Evolutionary conservation across 2,329 filamentous ascomycete genomes (phyloP).

Genomic region (Penicillium sp.): DNA sequence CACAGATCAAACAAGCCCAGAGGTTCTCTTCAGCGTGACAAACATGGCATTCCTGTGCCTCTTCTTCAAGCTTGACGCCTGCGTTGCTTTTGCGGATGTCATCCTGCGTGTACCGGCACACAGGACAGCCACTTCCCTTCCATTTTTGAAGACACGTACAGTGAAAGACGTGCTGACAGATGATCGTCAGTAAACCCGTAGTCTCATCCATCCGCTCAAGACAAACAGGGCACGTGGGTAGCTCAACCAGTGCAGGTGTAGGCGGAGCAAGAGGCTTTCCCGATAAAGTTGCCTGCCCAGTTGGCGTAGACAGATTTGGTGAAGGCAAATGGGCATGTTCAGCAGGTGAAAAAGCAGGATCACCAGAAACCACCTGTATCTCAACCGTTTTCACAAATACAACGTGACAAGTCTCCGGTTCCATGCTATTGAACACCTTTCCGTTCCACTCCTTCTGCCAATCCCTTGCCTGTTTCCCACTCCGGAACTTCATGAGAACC

Average conservation of each 20-base stretch:
- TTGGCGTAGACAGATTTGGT: constrained; percentile 28
- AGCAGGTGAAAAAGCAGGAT: constrained; percentile 11
- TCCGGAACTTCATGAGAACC: constrained; percentile 90
- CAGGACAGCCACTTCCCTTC: constrained; percentile 90
- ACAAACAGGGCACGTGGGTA: constrained; percentile 95
- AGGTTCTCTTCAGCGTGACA: constrained; percentile 81
- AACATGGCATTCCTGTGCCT: constrained; percentile 65
- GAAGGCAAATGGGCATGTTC: constrained; percentile 65
- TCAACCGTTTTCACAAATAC: constrained; percentile 92
- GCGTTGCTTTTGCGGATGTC: constrained; percentile 49
- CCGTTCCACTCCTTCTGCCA: constrained; percentile 92
- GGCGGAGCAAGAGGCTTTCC: constrained; percentile 68
- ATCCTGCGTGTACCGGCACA: constrained; percentile 85
- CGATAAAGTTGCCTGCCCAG: constrained; percentile 49
- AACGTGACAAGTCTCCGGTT: constrained; percentile 93
- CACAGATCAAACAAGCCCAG: constrained; percentile 95
- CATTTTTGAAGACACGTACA: constrained; percentile 95
- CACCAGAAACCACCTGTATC: constrained; percentile 65
- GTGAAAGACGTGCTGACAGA: constrained; percentile 97
- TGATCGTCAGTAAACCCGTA: constrained; percentile 88
- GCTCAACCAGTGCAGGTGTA: constrained; percentile 82
- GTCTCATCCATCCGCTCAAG: constrained; percentile 98
- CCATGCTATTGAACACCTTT: constrained; percentile 87
- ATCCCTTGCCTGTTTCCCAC: constrained; percentile 68
- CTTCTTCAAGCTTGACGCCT: constrained; percentile 59